Evolutionary conservation across 345 rosid genomes (phyloP), one percentile per base, ranked within the genome.

Genomic region (Arabis alpina): DNA sequence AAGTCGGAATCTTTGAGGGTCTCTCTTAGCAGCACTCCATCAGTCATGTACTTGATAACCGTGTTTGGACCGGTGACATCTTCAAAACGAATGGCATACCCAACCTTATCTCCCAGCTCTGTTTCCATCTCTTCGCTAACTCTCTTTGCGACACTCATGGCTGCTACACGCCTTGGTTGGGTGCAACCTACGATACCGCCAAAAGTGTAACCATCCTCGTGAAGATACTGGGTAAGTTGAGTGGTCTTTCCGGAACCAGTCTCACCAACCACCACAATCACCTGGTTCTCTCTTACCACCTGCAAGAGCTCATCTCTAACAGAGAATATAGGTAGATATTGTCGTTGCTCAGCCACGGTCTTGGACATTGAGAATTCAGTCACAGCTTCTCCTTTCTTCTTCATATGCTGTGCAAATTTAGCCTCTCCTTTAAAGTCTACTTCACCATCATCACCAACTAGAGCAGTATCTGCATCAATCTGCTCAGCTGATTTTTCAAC

Each of bases 201-300:
- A 14, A 54, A 24, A 61, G 97, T 89, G 79, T 91, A 94, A 15
- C 89, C 89, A 80, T 91, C 95, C 84, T 94, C 99, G 81, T 88
- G 80, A 70, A 91, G 89, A 87, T 89, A 91, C 96, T 91, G 99
- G 23, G 99, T 94, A 76, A 94, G 87, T 71, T 94, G 99, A 70
- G 99, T 94, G 10, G 99, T 94, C 84, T 94, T 91, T 41, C 99
- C 99, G 1, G 99, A 94, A 61, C 99, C 99, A 71, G 99, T 94
- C 77, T 94, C 99, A 54, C 99, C 97, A 64, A 91, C 98, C 60
- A 91, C 97, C 15, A 94, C 87, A 6, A 89, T 73, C 43, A 94
- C 88, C 68, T 94, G 99, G 76, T 94, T 94, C 80, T 91, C 98
- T 44, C 99, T 87, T 66, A 94, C 56, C 23, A 91, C 95, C 99